Conservation (phyloP, 306 rosid genomes). For the peach (Prunus persica) region DNA sequence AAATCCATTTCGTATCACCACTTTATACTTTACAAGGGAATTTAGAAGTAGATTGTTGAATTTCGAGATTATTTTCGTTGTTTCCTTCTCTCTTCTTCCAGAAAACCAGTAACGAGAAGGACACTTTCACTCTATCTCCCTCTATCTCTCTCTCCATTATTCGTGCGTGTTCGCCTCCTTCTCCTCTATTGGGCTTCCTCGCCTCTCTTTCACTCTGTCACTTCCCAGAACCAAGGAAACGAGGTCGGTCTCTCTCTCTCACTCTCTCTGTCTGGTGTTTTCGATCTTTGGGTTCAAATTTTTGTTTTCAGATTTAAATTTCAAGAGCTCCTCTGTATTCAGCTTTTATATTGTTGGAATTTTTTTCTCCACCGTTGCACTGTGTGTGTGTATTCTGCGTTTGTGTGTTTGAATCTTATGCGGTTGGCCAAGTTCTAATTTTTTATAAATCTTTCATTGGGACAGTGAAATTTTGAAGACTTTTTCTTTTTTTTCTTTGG, state of each 20-base stretch:
- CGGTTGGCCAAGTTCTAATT: not conserved
- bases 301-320: constrained; percentile 21
- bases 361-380: not conserved
- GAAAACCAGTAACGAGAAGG: not conserved
- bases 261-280: not conserved
- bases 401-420: not conserved
- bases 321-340: constrained; percentile 1
- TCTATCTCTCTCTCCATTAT: not conserved
- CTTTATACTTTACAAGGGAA: not conserved
- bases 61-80: not conserved
- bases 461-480: not conserved
- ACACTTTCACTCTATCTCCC: not conserved
- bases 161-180: constrained; percentile 25
- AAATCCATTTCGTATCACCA: not conserved
- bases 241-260: constrained; percentile 2
- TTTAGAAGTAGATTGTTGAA: not conserved
- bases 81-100: not conserved
- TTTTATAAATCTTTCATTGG: not conserved
- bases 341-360: not conserved
- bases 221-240: not conserved
- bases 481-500: not conserved
- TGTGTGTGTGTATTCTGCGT: not conserved
- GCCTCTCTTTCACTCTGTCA: constrained; percentile 6
- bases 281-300: not conserved
- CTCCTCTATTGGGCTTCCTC: not conserved